Base-by-base conservation (phyloP, 306 rosid species). In the Senna siamea region DNA sequence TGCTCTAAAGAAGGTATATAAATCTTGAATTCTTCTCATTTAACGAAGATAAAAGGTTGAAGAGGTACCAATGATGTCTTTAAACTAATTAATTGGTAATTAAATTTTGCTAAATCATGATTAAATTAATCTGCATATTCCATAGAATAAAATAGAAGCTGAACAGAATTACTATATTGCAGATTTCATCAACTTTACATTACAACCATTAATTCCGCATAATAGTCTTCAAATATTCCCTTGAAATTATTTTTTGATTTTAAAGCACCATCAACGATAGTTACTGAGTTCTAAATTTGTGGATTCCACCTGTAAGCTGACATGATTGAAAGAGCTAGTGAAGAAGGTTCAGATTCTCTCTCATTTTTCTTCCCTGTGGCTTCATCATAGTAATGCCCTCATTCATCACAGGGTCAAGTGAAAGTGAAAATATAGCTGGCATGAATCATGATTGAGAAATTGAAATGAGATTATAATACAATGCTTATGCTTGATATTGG, bases 401-500 rank as follows among this genome's bases (percentile, higher is more conserved):
- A 23, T 19, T 66, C 9, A 3, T 20, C 18, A 15, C 43, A 41
- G 18, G 48, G 55, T 41, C 18, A 26, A 26, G 30, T 26, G 30
- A 26, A 55, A 37, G 58, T 38, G 18, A 15, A 23, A 54, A 26
- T 6, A 15, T n/a, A 57, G 66, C 19, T 71, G 66, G 75, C 30
- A 26, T 26, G 43, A 38, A 8, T 5, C 30, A 26, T 26, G 43
- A 38, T 15, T 5, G 15, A 18, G 60, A 70, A 56, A 70, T 23
- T 23, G 75, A 40, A 70, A 11, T 40, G 66, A 38, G 52, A 26
- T 26, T n/a, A 3, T 26, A 26, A 66, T 26, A 26, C 41, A 56
- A 56, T 15, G 50, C n/a, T 18, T 41, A 40, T 28, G 66, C 66
- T 43, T 43, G 44, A 56, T 41, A 57, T 26, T 57, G 68, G 76